Evolutionary conservation across 441 rosid genomes (phyloP), one percentile per base, ranked within the genome.

Genomic region (Geranium incanum): DNA sequence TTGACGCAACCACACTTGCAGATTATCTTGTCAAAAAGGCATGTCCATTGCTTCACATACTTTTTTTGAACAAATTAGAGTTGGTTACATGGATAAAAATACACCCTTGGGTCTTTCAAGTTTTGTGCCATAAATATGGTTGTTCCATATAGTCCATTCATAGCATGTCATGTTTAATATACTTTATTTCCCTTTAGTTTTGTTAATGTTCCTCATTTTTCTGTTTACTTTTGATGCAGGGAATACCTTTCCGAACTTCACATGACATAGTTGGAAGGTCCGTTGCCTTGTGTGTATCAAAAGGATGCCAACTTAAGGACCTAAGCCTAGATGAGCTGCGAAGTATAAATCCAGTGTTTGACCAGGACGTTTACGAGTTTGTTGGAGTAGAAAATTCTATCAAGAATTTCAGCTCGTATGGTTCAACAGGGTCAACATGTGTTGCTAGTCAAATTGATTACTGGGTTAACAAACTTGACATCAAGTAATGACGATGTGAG

Each of bases 21-120:
- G 99, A 95, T 81, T 95, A 92, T 81, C 96, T 95, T 12, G 97
- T 95, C 50, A 85, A 85, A 72, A 95, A 92, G 96, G 99, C 76
- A 87, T 72, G 83, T 62, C 38, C 16, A 68, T 67, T 3, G 39
- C 15, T 5, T 52, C 1, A 0, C 19, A 41, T 74, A 13, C 37
- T 36, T 52, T 33, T 33, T 8, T 45, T 28, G 21, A 0, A 1
- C 7, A 62, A 66, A 16, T 38, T 23, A 38, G n/a, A 68, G 73
- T 13, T 64, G 57, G 69, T 23, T 72, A 9, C 6, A 52, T 52
- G 60, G 6, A 13, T 52, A 52, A 6, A 3, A 52, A 52, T n/a
- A 15, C n/a, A 52, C 19, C 5, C 19, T 3, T 15, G 57, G 57
- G n/a, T 48, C 57, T 39, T 39, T 7, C 6, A 7, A 43, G 50